Conservation (phyloP, 305 asterid genomes). For the Ajuga reptans region DNA sequence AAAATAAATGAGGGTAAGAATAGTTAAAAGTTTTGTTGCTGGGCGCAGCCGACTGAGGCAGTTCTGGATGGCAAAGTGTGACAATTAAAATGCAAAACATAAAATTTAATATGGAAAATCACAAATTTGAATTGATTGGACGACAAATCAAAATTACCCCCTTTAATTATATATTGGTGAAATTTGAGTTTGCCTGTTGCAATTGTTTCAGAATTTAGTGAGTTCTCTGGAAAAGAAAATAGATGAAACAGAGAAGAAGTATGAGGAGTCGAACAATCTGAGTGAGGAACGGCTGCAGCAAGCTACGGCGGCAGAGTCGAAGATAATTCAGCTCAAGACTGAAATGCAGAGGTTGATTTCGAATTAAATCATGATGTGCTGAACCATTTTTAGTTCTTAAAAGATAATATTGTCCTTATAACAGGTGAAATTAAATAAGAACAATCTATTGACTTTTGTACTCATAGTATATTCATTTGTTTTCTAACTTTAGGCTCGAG, state of each 20-base stretch:
- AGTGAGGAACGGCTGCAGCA: constrained; percentile 66
- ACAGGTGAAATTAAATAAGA: constrained; percentile 15
- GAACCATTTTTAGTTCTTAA: constrained; percentile 1
- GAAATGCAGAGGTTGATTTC: constrained; percentile 53
- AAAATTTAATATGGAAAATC: not conserved
- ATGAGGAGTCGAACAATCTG: constrained; percentile 51
- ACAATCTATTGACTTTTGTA: not conserved
- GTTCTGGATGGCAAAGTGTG: not conserved
- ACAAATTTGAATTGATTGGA: no score
- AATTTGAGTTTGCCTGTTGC: constrained; percentile 15
- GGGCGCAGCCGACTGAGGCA: not conserved
- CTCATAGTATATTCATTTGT: constrained; percentile 21
- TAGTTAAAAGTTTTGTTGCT: not conserved
- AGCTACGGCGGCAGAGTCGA: constrained; percentile 66
- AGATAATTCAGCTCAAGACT: constrained; percentile 60
- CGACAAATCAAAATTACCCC: no score
- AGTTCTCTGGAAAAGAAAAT: constrained; percentile 60
- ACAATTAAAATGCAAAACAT: not conserved
- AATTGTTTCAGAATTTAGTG: constrained; percentile 49
- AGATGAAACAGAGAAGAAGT: constrained; percentile 66
- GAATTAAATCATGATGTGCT: not conserved
- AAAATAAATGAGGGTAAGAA: not conserved
- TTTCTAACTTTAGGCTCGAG: constrained; percentile 48
- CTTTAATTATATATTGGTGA: constrained; percentile 11
- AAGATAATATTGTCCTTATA: not conserved